These are phyloP conservation scores for Alternaria brassicicola DNA, from an alignment of 2,329 filamentous ascomycete species.

Conservation along the genomic window DNA sequence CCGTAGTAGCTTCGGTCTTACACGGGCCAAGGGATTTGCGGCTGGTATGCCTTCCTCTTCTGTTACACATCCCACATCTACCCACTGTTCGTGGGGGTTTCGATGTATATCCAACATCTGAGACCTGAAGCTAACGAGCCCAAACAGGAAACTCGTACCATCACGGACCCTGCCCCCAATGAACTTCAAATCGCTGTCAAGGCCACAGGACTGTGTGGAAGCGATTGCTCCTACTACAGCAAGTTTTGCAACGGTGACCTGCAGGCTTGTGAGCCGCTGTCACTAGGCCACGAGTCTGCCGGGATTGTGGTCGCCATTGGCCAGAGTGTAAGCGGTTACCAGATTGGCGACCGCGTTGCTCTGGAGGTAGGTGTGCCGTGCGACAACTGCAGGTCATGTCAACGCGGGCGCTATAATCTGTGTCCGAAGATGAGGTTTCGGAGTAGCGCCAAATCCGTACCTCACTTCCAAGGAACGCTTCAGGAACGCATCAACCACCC, in stretches of 20 bases:
- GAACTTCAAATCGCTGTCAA: slow-evolving; percentile 71
- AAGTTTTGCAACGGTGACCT: slow-evolving; percentile 75
- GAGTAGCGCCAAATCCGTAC: slow-evolving; percentile 52
- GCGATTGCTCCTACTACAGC: slow-evolving; percentile 73
- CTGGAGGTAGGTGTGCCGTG: slow-evolving; percentile 51
- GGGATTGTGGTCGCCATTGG: slow-evolving; percentile 50
- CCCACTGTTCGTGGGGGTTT: slow-evolving; percentile 42
- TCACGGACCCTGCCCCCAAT: slow-evolving; percentile 60
- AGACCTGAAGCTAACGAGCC: slow-evolving; percentile 31
- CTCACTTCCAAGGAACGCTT: slow-evolving; percentile 53
- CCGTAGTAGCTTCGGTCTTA: slow-evolving; percentile 50
- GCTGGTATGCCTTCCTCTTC: slow-evolving; percentile 48
- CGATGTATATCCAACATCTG: slow-evolving; percentile 20
- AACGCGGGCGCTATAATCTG: slow-evolving; percentile 51
- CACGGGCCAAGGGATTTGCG: slow-evolving; percentile 52
- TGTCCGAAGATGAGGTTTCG: slow-evolving; percentile 52
- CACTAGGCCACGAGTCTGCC: slow-evolving; percentile 56
- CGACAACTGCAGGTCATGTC: slow-evolving; percentile 51
- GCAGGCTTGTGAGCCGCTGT: slow-evolving; percentile 68
- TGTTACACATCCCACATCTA: slow-evolving; percentile 42
- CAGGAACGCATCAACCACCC: slow-evolving; percentile 54
- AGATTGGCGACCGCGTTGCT: slow-evolving; percentile 51
- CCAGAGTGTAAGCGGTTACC: slow-evolving; percentile 46
- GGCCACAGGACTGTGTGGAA: slow-evolving; percentile 72
- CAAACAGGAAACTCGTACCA: slow-evolving; percentile 60